Base-by-base conservation (phyloP, 1,284 basidiomycete species). In the Ceratobasidium sp. region DNA sequence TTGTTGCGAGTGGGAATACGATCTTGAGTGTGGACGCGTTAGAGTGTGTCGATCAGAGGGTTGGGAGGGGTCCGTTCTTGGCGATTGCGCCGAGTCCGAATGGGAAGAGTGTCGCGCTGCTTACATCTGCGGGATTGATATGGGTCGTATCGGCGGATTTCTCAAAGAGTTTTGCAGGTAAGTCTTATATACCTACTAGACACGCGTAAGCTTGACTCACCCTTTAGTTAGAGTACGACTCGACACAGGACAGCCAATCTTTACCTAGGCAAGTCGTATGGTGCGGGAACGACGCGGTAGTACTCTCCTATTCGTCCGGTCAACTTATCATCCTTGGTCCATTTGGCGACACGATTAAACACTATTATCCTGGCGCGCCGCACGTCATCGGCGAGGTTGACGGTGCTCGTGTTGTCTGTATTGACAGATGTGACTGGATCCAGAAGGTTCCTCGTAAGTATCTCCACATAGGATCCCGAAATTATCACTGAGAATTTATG, bases 71-170 rank as follows among this genome's bases (percentile, higher is more conserved):
- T 0, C 97, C 98, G 0, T 99, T 98, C 85, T 90, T 89, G 0
- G 92, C 94, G 81, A 90, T 99, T 75, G 90, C 93, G 0, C 92
- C 95, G 0, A 98, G 96, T 0, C 97, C 97, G 0, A 97, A 97
- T 81, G 97, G 97, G 48, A 96, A 97, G 82, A 93, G 96, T 56
- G 89, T 99, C 15, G 96, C 96, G 0, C 87, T 99, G 13, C 86
- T 98, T 52, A 96, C 93, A 0, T 90, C 88, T 71, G 87, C 87
- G 38, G 92, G 91, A 12, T 87, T 89, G 13, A 89, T 99, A 23
- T 96, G 94, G 93, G 97, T 99, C 56, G 95, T 98, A 17, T 97
- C 95, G 6, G 91, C 93, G 20, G 96, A 99, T 84, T 97, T 99
- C 83, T 92, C 95, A 79, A 90, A 96, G 50, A 95, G 90, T 82